Evolutionary conservation across 2,329 filamentous ascomycete species (phyloP).

Genomic region (Fusarium temperatum): DNA sequence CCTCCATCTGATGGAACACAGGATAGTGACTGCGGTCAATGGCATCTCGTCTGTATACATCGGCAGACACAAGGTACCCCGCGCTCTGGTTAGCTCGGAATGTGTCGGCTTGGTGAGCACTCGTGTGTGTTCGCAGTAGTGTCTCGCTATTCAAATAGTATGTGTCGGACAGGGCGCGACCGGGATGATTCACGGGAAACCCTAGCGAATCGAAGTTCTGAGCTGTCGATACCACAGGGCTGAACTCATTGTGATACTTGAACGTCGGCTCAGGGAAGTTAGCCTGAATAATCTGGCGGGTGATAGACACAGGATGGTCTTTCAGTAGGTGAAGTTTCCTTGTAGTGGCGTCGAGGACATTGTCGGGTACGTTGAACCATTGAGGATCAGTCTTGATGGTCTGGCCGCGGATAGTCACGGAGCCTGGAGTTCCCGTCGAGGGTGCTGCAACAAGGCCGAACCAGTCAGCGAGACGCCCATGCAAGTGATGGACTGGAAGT

Average conservation of each 20-base stretch:
- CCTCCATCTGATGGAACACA: slow-evolving; percentile 99
- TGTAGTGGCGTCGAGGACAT: slow-evolving; percentile 77
- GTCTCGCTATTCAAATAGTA: slow-evolving; percentile 92
- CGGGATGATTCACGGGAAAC: slow-evolving; percentile 87
- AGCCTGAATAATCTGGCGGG: slow-evolving; percentile 90
- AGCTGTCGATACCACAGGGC: slow-evolving; percentile 82
- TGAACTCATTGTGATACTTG: slow-evolving; percentile 79
- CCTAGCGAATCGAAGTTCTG: slow-evolving; percentile 98
- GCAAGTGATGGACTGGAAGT: slow-evolving; percentile 11
- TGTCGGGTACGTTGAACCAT: slow-evolving; percentile 86
- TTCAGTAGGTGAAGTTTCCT: slow-evolving; percentile 88
- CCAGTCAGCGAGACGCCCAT: slow-evolving; percentile 33
- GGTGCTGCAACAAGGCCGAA: slow-evolving; percentile 25
- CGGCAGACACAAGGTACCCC: slow-evolving; percentile 90
- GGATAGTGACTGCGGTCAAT: slow-evolving; percentile 96
- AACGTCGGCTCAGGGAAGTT: slow-evolving; percentile 80
- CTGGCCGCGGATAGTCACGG: slow-evolving; percentile 68
- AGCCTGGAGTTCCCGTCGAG: slow-evolving; percentile 39
- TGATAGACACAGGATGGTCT: slow-evolving; percentile 91
- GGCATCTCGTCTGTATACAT: slow-evolving; percentile 95
- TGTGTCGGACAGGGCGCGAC: slow-evolving; percentile 87
- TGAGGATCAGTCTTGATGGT: slow-evolving; percentile 66
- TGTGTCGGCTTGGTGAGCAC: slow-evolving; percentile 87
- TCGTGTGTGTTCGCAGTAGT: slow-evolving; percentile 91
- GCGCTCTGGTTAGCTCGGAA: slow-evolving; percentile 77